phyloP scores from a whole-genome alignment of 768 basidiomycete genomes.

The Gloeostereum incarnatum region DNA sequence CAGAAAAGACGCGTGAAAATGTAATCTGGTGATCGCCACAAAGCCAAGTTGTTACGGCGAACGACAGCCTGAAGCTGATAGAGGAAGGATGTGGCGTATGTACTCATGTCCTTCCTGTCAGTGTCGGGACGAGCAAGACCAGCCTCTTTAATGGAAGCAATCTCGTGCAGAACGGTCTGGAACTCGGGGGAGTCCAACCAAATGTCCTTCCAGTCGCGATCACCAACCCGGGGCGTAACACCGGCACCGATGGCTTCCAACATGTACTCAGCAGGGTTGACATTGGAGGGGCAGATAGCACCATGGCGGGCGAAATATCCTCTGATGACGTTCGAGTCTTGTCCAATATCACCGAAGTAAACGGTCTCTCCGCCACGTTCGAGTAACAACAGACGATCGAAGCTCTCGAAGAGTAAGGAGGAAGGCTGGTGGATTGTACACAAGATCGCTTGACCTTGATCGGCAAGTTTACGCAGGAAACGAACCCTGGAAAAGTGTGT shows the following conservation, averaged over 20 bases:
- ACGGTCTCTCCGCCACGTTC: conserved; percentile 83
- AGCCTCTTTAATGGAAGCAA: conserved; percentile 34
- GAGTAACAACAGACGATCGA: conserved; percentile 61
- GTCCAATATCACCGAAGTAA: conserved; percentile 84
- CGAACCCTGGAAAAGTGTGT: too few relatives aligned
- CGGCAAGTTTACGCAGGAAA: conserved; percentile 75
- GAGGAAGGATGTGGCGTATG: conserved; percentile 71
- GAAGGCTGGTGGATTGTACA: conserved; percentile 91
- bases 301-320: conserved; percentile 74
- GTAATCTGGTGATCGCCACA: conserved; percentile 84
- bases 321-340: conserved; percentile 56
- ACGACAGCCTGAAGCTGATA: conserved; percentile 68
- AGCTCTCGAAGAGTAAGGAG: conserved; percentile 78
- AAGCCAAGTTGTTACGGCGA: conserved; percentile 52
- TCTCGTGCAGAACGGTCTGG: conserved; percentile 28
- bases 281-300: conserved; percentile 62
- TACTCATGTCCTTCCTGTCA: conserved; percentile 28
- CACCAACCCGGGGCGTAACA: conserved; percentile 58
- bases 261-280: conserved; percentile 78
- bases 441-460: conserved; percentile 81
- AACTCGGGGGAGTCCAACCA: conserved; percentile 72
- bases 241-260: conserved; percentile 86
- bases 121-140: conserved; percentile 33
- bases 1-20: conserved; percentile 78
- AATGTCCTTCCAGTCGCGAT: conserved; percentile 79